Evolutionary conservation across 306 rosid species (phyloP), one percentile per base, ranked within the genome.

Genomic region (Morella rubra): DNA sequence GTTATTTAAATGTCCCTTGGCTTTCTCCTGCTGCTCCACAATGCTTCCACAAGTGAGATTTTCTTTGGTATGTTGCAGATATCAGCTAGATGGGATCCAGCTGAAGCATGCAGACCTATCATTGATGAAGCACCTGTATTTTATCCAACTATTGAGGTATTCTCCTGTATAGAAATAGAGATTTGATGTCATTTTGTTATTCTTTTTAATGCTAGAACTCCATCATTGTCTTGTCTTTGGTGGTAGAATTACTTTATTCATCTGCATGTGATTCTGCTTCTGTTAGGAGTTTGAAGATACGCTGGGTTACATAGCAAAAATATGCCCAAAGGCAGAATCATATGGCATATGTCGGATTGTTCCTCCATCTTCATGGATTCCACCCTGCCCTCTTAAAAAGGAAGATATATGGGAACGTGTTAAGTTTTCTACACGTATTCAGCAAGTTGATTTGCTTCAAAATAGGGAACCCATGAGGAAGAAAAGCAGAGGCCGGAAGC

Each of bases 391-490:
- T 82, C 97, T 95, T n/a, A 92, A 86, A 88, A 93, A 92, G 87
- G 89, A 87, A 83, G 62, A 73, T 41, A 8, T 79, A 51, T 95
- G 99, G 97, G 97, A 95, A 73, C 76, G 76, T 76, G 86, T 92
- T 44, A 86, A 79, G 60, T 95, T 95, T 86, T 81, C 99, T 20
- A 91, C 99, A 8, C 97, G 99, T 44, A 79, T 86, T 82, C 99
- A 95, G 86, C 90, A 79, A 71, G 88, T 95, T 71, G 99, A 95
- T 86, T 88, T 92, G 83, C 97, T 95, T 74, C 99, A 92, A 77
- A 95, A 95, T 80, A 90, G 99, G 84, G 98, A 91, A 80, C 95
- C 99, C 47, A 95, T 95, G 92, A 90, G 81, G 85, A 95, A 92
- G 90, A 95, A 91, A 76, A 85, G 71, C 73, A 88, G 87, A 81